These are phyloP conservation scores for Dissophora ornata DNA, from an alignment of 192 early-diverging fungal genomes.

Conservation along the genomic window DNA sequence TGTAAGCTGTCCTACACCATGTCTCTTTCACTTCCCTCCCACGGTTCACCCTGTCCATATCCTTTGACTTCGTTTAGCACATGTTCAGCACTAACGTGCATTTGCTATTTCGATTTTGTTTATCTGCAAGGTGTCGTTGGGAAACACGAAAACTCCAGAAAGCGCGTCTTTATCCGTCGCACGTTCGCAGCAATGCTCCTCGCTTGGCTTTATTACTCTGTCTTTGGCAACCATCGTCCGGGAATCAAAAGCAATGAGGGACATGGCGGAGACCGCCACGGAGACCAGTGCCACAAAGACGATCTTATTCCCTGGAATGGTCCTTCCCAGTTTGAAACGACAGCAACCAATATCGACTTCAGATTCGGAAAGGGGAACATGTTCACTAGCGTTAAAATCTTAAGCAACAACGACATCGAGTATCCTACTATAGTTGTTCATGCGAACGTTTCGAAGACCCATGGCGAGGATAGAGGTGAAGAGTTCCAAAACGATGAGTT, in stretches of 20 bases:
- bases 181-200: constrained; percentile 1
- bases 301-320: constrained; percentile 17
- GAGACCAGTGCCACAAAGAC: background rate
- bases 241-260: background rate
- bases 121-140: constrained; percentile 8
- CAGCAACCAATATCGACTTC: background rate
- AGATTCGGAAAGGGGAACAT: constrained; percentile 17
- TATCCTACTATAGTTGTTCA: background rate
- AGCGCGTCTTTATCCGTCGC: constrained; percentile 2
- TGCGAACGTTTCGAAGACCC: constrained; percentile 9
- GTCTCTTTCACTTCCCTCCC: background rate
- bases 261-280: background rate
- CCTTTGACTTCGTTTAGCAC: too few relatives aligned
- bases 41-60: background rate
- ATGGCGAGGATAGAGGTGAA: background rate
- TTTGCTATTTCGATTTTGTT: background rate
- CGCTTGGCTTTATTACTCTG: constrained; percentile 2
- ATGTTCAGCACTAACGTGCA: too few relatives aligned
- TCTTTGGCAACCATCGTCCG: constrained; percentile 1
- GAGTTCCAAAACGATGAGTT: background rate
- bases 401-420: background rate
- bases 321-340: background rate
- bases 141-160: constrained; percentile 6
- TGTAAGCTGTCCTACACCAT: constrained; percentile 3
- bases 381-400: background rate